Base-by-base conservation (phyloP, 495 filamentous ascomycete genomes). In the Gamarada debralockiae region DNA sequence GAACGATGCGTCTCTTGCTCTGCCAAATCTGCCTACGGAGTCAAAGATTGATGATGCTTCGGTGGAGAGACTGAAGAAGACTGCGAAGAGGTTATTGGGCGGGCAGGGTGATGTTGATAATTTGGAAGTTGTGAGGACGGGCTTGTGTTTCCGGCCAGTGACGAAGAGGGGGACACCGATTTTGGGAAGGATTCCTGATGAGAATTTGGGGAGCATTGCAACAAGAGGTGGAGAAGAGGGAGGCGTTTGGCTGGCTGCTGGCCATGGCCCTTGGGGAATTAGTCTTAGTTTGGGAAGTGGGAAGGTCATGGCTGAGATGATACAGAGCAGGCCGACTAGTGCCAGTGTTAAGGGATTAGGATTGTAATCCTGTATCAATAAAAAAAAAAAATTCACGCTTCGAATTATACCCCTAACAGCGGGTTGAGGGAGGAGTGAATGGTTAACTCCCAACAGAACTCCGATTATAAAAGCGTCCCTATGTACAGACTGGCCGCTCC, bases 251-350 rank as follows among this genome's bases (percentile, higher is more conserved):
- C 60, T 92, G 18, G 83, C 82, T 0, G 70, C 85, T 8, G 89
- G 89, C 0, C 88, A 92, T 70, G 85, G 85, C 1, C 80, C 85
- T 10, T 88, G 84, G 85, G 85, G 85, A 0, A 87, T 87, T 17
- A 74, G 73, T 33, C 52, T 81, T 59, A 72, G 73, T 42, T 60
- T 87, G 41, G 85, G 84, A 27, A 87, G 82, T n/a, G 84, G 85
- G 1, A 75, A 74, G 43, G 76, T 85, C n/a, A 61, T 87, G 59
- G 77, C 77, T 3, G 79, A 85, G 67, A 73, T 88, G 78, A 70
- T 84, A 12, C 65, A 73, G 56, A 81, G 80, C 2, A 59, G 68
- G 43, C 55, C 63, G 45, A 63, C 71, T 14, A 75, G 70, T 33
- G 77, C 67, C 1, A 77, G 81, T 68, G 66, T 87, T 27, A 69